Evolutionary conservation across 768 basidiomycete species (phyloP), one percentile per base, ranked within the genome.

Genomic region (Trametopsis cervina): DNA sequence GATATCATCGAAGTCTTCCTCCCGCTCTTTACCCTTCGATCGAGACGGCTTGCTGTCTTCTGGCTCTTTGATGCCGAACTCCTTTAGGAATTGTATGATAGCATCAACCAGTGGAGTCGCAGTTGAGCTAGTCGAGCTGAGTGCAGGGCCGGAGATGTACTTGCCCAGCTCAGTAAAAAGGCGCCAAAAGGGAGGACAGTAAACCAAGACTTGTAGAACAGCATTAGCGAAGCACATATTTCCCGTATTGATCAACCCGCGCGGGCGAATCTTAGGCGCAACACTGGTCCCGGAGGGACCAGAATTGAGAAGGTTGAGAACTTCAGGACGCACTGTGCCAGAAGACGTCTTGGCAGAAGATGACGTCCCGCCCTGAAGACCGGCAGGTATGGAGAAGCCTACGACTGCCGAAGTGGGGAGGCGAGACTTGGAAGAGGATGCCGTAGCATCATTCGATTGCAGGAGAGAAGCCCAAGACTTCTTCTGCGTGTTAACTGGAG

Each of bases 211-310:
- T 68, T 98, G 95, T 24, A 99, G 70, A 20, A 97, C 88, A 0
- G 92, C 82, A 59, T 97, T 99, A 23, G 93, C 93, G 61, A 97
- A 99, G 63, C 95, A 99, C 83, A 97, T 84, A 66, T 99, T 99
- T 0, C 95, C 94, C 2, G 80, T 85, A 65, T 99, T 99, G 56
- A 98, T 74, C 42, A 99, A 68, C 4, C 95, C 95, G 12, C 94
- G 74, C 0, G 89, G 80, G 5, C 73, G 70, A 26, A 89, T 76
- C 45, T 55, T 51, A 9, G 54, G 54, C 17, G 57, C 47, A 21
- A 45, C 46, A 12, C 48, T 26, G 4, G 55, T 50, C 3, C 54
- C 52, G 4, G 63, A 51, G 4, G 72, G 60, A 0, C 68, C 70
- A 1, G 66, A 64, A 7, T 66, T 77, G 1, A 87, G 69, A n/a